Percentiles rank a stretch among this genome's conserved stretches.
Conservation (phyloP, 2,329 filamentous ascomycete genomes). For the Torrubiellomyces zombiae region DNA sequence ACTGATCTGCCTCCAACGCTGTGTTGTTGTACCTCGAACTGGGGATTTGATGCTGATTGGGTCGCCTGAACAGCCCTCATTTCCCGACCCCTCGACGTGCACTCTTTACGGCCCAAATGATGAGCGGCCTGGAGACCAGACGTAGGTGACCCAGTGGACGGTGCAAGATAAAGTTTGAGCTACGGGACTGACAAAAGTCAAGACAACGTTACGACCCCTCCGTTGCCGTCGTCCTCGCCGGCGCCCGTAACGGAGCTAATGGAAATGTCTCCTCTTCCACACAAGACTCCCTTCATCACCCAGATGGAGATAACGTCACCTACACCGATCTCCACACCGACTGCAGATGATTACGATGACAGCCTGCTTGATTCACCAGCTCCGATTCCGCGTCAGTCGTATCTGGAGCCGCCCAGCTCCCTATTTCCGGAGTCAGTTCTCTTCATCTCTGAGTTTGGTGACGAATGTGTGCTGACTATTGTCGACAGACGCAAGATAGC, state of each 20-base stretch:
- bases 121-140: slow-evolving; percentile 18
- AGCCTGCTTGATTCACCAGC: slow-evolving; percentile 42
- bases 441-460: not conserved
- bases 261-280: slow-evolving; percentile 86
- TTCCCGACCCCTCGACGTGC: slow-evolving; percentile 25
- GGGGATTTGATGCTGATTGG: slow-evolving; percentile 2
- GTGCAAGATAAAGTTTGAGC: too few relatives aligned
- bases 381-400: slow-evolving; percentile 26
- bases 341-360: slow-evolving; percentile 17
- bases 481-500: slow-evolving; percentile 45
- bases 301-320: slow-evolving; percentile 57
- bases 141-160: too few relatives aligned
- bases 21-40: too few relatives aligned
- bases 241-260: slow-evolving; percentile 57
- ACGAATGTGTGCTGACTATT: slow-evolving; percentile 9
- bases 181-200: slow-evolving; percentile 5
- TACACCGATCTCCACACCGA: slow-evolving; percentile 39
- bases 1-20: not conserved
- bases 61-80: slow-evolving; percentile 15
- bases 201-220: slow-evolving; percentile 72
- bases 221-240: slow-evolving; percentile 69
- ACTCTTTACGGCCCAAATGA: slow-evolving; percentile 22
- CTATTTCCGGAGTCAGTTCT: slow-evolving; percentile 34
- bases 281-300: slow-evolving; percentile 56
- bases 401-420: slow-evolving; percentile 31